These are phyloP conservation scores for Cornus suecica DNA, from an alignment of 148 eudicot species.

Conservation along the genomic window DNA sequence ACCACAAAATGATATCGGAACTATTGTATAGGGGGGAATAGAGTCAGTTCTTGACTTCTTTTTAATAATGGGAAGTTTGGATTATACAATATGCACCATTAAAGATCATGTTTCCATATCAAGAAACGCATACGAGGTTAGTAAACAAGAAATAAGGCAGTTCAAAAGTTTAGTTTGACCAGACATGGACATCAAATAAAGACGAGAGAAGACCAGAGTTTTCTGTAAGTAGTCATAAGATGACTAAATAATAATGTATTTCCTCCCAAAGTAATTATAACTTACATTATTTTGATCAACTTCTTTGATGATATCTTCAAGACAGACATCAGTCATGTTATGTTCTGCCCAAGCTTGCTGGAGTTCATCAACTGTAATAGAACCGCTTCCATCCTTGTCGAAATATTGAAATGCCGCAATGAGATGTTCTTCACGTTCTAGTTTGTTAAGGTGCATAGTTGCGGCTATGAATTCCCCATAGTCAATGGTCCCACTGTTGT, in stretches of 20 bases:
- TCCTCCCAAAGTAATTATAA: not conserved
- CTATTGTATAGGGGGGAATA: no score
- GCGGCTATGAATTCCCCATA: constrained; percentile 91
- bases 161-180: not conserved
- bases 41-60: no score
- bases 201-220: no score
- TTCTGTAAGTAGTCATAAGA: not conserved
- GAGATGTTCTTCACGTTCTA: constrained; percentile 84
- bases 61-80: no score
- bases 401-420: constrained; percentile 79
- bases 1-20: not conserved
- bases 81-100: no score
- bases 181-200: not conserved
- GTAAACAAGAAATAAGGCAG: not conserved
- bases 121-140: not conserved
- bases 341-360: constrained; percentile 79
- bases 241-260: not conserved
- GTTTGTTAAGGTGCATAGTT: constrained; percentile 73
- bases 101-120: not conserved
- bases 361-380: constrained; percentile 83
- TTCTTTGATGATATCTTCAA: constrained; percentile 74
- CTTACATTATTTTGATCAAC: constrained; percentile 85
- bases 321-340: constrained; percentile 53
- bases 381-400: constrained; percentile 92
- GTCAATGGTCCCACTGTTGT: constrained; percentile 81